Percentiles rank a stretch among this genome's conserved stretches.
Conservation (phyloP, 2,329 filamentous ascomycete species). For the Epichloe brachyelytri region DNA sequence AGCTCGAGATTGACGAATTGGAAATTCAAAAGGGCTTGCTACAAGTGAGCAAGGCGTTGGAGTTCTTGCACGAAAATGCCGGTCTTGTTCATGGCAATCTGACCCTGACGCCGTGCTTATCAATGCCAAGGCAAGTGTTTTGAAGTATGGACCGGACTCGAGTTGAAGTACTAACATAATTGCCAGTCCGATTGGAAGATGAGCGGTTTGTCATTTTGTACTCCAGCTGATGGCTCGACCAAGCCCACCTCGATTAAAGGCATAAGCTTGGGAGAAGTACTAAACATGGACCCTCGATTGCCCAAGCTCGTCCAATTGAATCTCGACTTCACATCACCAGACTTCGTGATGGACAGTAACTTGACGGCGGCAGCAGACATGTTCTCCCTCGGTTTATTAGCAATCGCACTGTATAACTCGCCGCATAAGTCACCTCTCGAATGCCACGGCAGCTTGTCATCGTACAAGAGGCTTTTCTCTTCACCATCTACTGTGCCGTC, state of each 20-base stretch:
- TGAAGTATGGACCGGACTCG: neutral
- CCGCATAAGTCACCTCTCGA: constrained; percentile 82
- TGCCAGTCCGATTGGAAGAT: constrained; percentile 91
- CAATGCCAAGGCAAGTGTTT: constrained; percentile 64
- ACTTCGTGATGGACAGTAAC: constrained; percentile 87
- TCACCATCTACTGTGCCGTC: constrained; percentile 70
- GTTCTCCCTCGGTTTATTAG: constrained; percentile 83
- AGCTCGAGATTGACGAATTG: constrained; percentile 88
- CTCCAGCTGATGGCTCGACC: constrained; percentile 62
- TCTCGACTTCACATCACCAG: constrained; percentile 86
- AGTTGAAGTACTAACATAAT: neutral
- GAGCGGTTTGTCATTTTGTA: constrained; percentile 82
- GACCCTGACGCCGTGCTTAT: constrained; percentile 84
- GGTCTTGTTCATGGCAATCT: constrained; percentile 89
- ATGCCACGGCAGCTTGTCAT: constrained; percentile 63
- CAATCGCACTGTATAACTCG: constrained; percentile 86
- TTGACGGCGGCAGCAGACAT: constrained; percentile 77
- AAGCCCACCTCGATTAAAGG: constrained; percentile 65
- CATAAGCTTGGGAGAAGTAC: constrained; percentile 68
- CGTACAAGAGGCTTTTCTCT: constrained; percentile 75
- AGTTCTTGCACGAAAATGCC: constrained; percentile 92
- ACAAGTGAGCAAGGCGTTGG: constrained; percentile 84
- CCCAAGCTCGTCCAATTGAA: constrained; percentile 76
- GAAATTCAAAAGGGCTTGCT: constrained; percentile 95
- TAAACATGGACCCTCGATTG: constrained; percentile 75